Evolutionary conservation across 805 yeast species (phyloP), one percentile per base, ranked within the genome.

Genomic region (Cyberlindnera petersonii): DNA sequence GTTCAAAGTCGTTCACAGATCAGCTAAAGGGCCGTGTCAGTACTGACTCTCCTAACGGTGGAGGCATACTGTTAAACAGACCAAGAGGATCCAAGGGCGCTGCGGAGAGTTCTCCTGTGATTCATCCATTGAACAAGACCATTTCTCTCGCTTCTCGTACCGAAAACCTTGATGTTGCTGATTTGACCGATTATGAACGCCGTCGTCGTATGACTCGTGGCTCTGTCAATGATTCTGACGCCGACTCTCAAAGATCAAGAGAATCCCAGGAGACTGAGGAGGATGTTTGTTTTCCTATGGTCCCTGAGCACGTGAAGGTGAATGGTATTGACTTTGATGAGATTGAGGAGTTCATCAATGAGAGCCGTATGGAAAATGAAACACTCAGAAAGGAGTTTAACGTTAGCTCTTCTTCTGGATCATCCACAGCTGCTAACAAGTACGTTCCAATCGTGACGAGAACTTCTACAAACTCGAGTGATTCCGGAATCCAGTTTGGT

Each of bases 251-350:
- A 50, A 84, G 80, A 2, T 82, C 91, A 9, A 70, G 87, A 48
- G 77, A 80, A 15, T 80, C 89, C 4, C 95, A 86, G 51, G 96
- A 88, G 56, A 87, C 96, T 0, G 98, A 91, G 55, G 96, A 87
- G 58, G 98, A 91, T 72, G 98, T 91, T 31, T 91, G 98, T 69
- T 89, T 89, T 63, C 98, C 98, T 2, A 82, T 87, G 86, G 66
- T 78, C 35, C 79, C 85, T 4, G 82, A 82, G 44, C 77, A 73
- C 40, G 67, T 70, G 11, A 68, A 76, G 35, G 66, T 75, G 30
- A 79, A 79, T 44, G 96, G 95, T 14, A 86, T 93, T 49, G 96
- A 91, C 61, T 87, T 91, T 54, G 87, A 79, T 54, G 97, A 88
- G 55, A 74, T 91, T 49, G 96, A 86, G 42, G 93, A 84, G 50